These are phyloP conservation scores for Paecilomyces niveus DNA, from an alignment of 2,329 filamentous ascomycete species.

Conservation along the genomic window DNA sequence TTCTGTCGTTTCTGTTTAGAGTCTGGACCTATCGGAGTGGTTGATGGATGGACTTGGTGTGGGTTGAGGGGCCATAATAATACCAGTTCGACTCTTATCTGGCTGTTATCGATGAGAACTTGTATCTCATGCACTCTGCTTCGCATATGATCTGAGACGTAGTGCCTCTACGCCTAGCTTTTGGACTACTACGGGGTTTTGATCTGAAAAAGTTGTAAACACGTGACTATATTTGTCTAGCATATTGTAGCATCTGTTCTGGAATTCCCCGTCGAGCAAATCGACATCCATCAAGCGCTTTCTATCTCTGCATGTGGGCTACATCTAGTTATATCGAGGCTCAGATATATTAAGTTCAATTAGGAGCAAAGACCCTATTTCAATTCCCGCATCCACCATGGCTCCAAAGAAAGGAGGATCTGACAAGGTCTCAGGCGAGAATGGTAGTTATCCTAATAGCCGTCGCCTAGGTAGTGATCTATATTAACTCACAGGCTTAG, in stretches of 20 bases:
- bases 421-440: constrained; percentile 20
- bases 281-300: neutral
- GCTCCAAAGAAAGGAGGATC: constrained; percentile 31
- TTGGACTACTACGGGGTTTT: neutral
- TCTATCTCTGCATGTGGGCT: neutral
- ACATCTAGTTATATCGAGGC: neutral
- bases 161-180: neutral
- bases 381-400: constrained; percentile 19
- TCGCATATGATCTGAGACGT: neutral
- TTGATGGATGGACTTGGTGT: neutral
- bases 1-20: constrained; percentile 9
- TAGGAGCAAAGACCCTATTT: no score
- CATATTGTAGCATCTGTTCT: neutral
- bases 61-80: neutral
- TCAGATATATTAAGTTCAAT: neutral
- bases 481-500: constrained; percentile 12
- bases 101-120: neutral
- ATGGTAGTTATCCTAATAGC: constrained; percentile 18
- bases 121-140: neutral
- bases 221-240: neutral
- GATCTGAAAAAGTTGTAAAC: neutral
- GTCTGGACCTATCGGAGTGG: neutral
- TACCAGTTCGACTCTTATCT: neutral
- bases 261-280: neutral
- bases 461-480: neutral